Evolutionary conservation across 257 asterid species (phyloP).

Genomic region (Knoxia roxburghii): DNA sequence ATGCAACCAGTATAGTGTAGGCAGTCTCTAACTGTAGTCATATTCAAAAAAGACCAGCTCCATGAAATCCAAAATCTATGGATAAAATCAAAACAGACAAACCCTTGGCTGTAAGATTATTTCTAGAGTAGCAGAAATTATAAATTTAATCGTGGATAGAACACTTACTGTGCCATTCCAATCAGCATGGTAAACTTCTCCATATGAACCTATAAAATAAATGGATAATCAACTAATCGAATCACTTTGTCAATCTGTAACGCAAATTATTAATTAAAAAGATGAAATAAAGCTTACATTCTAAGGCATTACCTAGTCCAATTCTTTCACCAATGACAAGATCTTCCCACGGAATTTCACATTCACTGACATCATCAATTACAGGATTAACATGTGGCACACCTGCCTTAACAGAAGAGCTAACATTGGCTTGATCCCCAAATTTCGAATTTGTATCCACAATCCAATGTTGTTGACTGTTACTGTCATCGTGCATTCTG

Average conservation of each 20-base stretch:
- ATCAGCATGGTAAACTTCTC: slow-evolving; percentile 98
- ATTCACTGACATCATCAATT: slow-evolving; percentile 91
- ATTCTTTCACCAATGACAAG: slow-evolving; percentile 95
- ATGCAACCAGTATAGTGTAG: too few species aligned
- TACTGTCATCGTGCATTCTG: slow-evolving; percentile 28
- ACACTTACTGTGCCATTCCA: slow-evolving; percentile 98
- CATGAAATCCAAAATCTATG: not conserved
- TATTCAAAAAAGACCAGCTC: not conserved
- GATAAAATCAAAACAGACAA: not conserved
- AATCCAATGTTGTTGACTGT: slow-evolving; percentile 32
- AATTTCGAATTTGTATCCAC: slow-evolving; percentile 26
- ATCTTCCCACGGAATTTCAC: slow-evolving; percentile 98
- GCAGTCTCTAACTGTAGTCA: not conserved
- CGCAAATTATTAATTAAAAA: not conserved
- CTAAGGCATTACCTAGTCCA: slow-evolving; percentile 73
- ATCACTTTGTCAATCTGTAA: not conserved
- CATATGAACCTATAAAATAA: slow-evolving; percentile 75
- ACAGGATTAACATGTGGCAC: slow-evolving; percentile 48
- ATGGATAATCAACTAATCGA: not conserved
- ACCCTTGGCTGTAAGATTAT: not conserved
- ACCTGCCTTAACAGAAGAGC: slow-evolving; percentile 33
- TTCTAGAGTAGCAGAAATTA: not conserved
- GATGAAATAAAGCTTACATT: slow-evolving; percentile 11
- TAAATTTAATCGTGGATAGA: slow-evolving; percentile 1
- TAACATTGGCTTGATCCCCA: slow-evolving; percentile 38